Conservation (phyloP, 2,329 filamentous ascomycete genomes). For the Fusarium decemcellulare region DNA sequence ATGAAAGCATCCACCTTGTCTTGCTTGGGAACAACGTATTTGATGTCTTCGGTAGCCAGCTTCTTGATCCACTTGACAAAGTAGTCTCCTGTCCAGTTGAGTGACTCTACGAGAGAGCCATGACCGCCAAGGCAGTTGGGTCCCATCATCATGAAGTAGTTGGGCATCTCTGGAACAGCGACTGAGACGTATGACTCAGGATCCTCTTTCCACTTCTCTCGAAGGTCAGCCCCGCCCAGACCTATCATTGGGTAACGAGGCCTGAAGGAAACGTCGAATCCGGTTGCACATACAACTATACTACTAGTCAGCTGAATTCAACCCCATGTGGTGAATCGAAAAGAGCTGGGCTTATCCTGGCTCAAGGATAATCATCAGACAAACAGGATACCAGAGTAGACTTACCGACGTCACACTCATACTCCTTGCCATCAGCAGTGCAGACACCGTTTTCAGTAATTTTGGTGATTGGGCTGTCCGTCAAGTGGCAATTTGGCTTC, state of each 20-base stretch:
- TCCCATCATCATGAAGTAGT: slow-evolving; percentile 50
- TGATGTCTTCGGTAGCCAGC: slow-evolving; percentile 41
- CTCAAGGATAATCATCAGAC: too few relatives aligned
- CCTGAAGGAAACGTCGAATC: slow-evolving; percentile 67
- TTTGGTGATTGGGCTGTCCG: slow-evolving; percentile 37
- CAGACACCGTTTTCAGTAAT: slow-evolving; percentile 33
- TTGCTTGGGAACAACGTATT: slow-evolving; percentile 37
- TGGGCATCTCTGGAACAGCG: slow-evolving; percentile 48
- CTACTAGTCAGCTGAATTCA: background rate
- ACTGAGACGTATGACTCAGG: slow-evolving; percentile 50
- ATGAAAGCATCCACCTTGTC: slow-evolving; percentile 44
- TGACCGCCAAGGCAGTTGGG: slow-evolving; percentile 42
- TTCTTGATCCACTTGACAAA: slow-evolving; percentile 45
- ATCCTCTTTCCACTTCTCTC: slow-evolving; percentile 64
- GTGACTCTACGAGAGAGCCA: slow-evolving; percentile 40
- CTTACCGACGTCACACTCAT: slow-evolving; percentile 43
- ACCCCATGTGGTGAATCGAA: too few relatives aligned
- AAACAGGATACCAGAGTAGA: background rate
- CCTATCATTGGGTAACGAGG: slow-evolving; percentile 67
- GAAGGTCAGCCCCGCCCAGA: slow-evolving; percentile 60
- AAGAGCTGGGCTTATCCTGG: too few relatives aligned
- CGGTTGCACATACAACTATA: slow-evolving; percentile 67
- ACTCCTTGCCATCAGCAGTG: slow-evolving; percentile 38
- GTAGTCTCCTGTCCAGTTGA: slow-evolving; percentile 45
- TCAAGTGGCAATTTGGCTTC: slow-evolving; percentile 36